Base-by-base conservation (phyloP, 345 rosid species). In the Euphorbia pulcherrima region DNA sequence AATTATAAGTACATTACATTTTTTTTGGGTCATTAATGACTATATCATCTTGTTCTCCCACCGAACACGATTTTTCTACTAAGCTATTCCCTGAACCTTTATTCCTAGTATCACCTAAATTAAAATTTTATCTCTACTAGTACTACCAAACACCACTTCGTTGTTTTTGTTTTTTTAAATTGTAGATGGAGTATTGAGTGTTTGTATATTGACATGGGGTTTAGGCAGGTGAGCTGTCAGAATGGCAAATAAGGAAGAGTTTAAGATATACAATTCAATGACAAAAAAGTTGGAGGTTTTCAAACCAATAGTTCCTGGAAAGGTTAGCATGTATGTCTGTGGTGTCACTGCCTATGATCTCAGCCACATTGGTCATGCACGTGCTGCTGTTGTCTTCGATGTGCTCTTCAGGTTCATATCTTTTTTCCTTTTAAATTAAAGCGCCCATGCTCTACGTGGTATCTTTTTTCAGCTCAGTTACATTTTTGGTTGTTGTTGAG, bases 351-450 rank as follows among this genome's bases (percentile, higher is more conserved):
- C 98, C 33, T 93, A 90, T 68, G 94, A 87, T 68, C 79, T 80
- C 83, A 90, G 98, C 80, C 98, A 88, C 75, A 78, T 93, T 37
- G 97, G 92, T 40, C 98, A 89, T 65, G 98, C 91, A 48, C 92
- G 97, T 29, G 94, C 97, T 35, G 97, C 94, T 26, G 86, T 90
- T 50, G 68, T 87, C 60, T 93, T 93, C 24, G 97, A 93, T 67
- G 77, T 93, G 16, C 87, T 90, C 37, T 87, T 77, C 85, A 86
- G 97, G 97, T 88, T 10, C 11, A 8, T n/a, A 23, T 37, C 35
- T 53, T 10, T 26, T 18, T 50, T 37, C 50, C 39, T 10, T 26
- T 12, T 50, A 65, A 35, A 26, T 50, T 17, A 27, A 16, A 24
- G 3, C 2, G 4, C 17, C 13, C 60, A 20, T 10, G 20, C 40